phyloP scores from a whole-genome alignment of 805 yeast genomes.

The Grigorovia yakushimaensis region DNA sequence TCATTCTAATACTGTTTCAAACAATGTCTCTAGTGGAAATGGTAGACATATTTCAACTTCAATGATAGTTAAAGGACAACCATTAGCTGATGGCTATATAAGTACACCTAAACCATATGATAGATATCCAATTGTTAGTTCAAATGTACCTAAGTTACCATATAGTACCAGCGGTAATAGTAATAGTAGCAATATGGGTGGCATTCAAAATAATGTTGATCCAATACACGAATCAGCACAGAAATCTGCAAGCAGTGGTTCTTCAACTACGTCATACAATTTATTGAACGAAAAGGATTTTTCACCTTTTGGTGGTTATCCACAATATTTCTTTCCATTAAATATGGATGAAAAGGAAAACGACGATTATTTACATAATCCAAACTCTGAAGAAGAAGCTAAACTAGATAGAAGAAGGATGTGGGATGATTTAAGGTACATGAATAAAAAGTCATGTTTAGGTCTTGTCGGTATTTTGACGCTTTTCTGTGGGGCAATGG shows the following conservation, averaged over 20 bases:
- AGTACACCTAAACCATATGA: constrained; percentile 49
- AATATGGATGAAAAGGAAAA: constrained; percentile 88
- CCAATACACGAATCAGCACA: constrained; percentile 1
- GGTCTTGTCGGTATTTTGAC: constrained; percentile 54
- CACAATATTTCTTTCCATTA: constrained; percentile 84
- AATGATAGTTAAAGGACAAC: not conserved
- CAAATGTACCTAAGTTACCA: constrained; percentile 28
- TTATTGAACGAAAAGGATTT: constrained; percentile 51
- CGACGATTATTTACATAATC: constrained; percentile 92
- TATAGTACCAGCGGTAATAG: not conserved
- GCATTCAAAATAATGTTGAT: not conserved
- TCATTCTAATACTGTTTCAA: constrained; percentile 5
- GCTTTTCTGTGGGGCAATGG: constrained; percentile 50
- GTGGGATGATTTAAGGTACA: constrained; percentile 48
- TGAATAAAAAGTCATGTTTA: constrained; percentile 53
- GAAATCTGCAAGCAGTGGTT: not conserved
- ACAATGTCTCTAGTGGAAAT: constrained; percentile 3
- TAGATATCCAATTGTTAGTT: constrained; percentile 54
- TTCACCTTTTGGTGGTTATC: constrained; percentile 94
- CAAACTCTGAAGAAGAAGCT: constrained; percentile 91
- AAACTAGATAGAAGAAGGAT: constrained; percentile 66
- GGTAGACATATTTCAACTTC: constrained; percentile 1
- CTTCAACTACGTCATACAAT: constrained; percentile 27
- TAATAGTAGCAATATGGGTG: constrained; percentile 2
- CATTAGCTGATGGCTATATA: constrained; percentile 9